These are phyloP conservation scores for Flammula alnicola DNA, from an alignment of 1,284 basidiomycete species.

Conservation along the genomic window DNA sequence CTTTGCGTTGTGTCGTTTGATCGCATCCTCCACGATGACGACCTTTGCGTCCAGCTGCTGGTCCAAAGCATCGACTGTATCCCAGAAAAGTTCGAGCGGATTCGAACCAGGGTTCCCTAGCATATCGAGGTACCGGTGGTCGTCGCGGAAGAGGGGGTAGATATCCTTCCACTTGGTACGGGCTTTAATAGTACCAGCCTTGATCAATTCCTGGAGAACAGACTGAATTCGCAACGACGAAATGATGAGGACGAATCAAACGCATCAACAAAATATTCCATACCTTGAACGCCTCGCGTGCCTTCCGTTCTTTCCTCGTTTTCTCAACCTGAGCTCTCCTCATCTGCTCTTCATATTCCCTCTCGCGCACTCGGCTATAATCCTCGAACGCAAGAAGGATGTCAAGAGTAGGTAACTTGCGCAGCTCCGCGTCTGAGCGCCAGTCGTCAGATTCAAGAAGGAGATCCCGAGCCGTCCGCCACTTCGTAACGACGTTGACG, in stretches of 20 bases:
- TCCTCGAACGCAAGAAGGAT: constrained; percentile 92
- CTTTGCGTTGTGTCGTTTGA: constrained; percentile 52
- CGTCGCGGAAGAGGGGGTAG: constrained; percentile 76
- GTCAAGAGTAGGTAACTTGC: constrained; percentile 84
- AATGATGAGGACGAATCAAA: too few relatives aligned
- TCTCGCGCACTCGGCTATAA: constrained; percentile 84
- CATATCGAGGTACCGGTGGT: constrained; percentile 83
- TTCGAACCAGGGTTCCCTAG: constrained; percentile 93
- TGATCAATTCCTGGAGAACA: constrained; percentile 73
- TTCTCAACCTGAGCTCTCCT: constrained; percentile 82
- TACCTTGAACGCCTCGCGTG: constrained; percentile 87
- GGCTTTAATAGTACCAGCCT: constrained; percentile 74
- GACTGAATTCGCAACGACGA: constrained; percentile 47
- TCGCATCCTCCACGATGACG: constrained; percentile 60
- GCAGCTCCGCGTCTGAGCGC: constrained; percentile 74
- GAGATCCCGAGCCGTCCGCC: constrained; percentile 80
- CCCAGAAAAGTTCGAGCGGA: constrained; percentile 96
- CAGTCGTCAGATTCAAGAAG: constrained; percentile 81
- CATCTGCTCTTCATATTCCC: constrained; percentile 87
- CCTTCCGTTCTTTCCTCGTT: constrained; percentile 82
- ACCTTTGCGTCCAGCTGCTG: constrained; percentile 84
- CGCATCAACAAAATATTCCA: too few relatives aligned
- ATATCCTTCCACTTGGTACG: constrained; percentile 91
- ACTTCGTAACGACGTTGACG: constrained; percentile 88
- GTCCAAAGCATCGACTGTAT: constrained; percentile 86